phyloP scores from a whole-genome alignment of 2,329 filamentous ascomycete species.

The Aspergillus sp. region DNA sequence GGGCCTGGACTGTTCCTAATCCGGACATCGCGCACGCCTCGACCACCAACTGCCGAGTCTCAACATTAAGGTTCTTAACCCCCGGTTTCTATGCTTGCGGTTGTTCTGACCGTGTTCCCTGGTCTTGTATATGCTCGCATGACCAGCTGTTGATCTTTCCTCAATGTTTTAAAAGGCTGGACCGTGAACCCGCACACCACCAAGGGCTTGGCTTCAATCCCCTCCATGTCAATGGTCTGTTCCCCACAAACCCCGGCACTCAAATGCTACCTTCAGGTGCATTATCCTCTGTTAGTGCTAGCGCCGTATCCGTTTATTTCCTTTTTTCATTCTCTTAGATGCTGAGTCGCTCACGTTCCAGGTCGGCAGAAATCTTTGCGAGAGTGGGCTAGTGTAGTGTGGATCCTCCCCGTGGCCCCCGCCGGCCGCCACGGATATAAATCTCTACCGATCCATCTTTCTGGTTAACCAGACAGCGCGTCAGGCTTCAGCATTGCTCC shows the following conservation, averaged over 20 bases:
- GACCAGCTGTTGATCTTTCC: neutral
- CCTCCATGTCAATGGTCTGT: conserved; percentile 1
- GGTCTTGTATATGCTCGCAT: neutral
- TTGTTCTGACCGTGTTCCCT: neutral
- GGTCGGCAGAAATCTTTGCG: conserved; percentile 5
- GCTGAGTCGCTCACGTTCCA: neutral
- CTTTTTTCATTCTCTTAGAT: neutral
- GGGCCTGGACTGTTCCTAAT: neutral
- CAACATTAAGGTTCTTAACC: neutral
- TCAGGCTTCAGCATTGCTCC: neutral
- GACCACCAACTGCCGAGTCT: neutral
- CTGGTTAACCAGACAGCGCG: neutral
- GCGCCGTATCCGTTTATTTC: neutral
- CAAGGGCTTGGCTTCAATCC: conserved; percentile 8
- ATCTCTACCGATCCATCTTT: conserved; percentile 16
- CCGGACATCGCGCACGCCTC: neutral
- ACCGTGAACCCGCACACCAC: neutral
- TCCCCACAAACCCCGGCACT: conserved; percentile 11
- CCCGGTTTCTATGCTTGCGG: neutral
- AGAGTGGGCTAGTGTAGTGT: conserved; percentile 12
- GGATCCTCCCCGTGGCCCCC: conserved; percentile 11
- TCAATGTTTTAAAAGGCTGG: neutral
- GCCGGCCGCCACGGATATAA: conserved; percentile 11
- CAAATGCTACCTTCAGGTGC: conserved; percentile 1
- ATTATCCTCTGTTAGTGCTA: conserved; percentile 9